A percentile compares a stretch with the other conserved stretches of the same genome.
These are phyloP conservation scores for Eucalyptus marginata DNA, from an alignment of 345 rosid genomes.

Conservation along the genomic window DNA sequence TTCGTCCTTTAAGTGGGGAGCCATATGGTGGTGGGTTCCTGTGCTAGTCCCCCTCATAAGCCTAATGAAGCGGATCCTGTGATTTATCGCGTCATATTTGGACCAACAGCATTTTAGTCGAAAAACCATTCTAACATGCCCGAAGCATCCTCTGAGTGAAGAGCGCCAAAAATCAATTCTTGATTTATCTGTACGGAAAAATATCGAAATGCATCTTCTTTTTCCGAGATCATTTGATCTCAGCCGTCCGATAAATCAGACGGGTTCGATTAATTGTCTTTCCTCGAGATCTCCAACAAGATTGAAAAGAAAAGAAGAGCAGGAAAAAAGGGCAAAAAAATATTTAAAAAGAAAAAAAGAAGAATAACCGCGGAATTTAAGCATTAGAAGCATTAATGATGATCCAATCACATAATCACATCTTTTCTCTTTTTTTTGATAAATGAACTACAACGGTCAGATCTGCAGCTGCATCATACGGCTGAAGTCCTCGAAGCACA, in stretches of 20 bases:
- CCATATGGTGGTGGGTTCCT: no score
- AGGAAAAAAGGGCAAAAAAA: not conserved
- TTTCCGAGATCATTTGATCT: not conserved
- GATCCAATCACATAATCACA: not conserved
- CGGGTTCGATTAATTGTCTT: not conserved
- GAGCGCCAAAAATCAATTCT: not conserved
- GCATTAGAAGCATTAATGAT: not conserved
- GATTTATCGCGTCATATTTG: not conserved
- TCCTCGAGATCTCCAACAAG: not conserved
- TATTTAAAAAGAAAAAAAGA: not conserved
- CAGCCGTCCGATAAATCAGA: not conserved
- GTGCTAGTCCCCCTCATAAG: no score
- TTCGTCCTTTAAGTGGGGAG: no score
- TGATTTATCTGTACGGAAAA: not conserved
- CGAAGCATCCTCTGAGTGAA: not conserved
- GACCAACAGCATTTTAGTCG: not conserved
- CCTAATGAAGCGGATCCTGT: not conserved
- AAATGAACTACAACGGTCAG: not conserved
- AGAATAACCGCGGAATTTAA: not conserved
- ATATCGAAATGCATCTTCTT: not conserved
- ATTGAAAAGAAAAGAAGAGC: not conserved
- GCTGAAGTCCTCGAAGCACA: constrained; percentile 76
- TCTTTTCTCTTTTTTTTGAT: not conserved
- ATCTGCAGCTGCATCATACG: constrained; percentile 63
- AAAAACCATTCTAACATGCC: not conserved